phyloP scores from a whole-genome alignment of 83 land plant genomes.

The Isoetes engelmannii region DNA sequence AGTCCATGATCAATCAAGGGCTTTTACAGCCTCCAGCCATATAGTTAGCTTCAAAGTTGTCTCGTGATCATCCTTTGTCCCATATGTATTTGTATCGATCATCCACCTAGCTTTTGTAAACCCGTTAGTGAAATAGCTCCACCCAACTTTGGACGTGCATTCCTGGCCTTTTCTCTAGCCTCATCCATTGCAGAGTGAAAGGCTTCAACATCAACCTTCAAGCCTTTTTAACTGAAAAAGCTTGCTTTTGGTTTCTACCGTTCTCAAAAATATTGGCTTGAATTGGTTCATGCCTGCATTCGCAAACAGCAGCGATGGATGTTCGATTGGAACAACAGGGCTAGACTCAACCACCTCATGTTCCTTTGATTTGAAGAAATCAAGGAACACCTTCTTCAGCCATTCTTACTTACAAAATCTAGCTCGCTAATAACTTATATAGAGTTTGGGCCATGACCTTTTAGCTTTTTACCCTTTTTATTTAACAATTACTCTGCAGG shows the following conservation, averaged over 20 bases:
- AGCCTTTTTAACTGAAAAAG: slow-evolving; percentile 61
- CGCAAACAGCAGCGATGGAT: slow-evolving; percentile 88
- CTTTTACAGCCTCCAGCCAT: no score
- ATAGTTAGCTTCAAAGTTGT: no score
- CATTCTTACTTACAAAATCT: no score
- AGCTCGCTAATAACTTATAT: no score
- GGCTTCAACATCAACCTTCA: slow-evolving; percentile 69
- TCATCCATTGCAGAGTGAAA: slow-evolving; percentile 76
- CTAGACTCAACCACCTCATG: slow-evolving; percentile 65
- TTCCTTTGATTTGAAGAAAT: slow-evolving; percentile 61
- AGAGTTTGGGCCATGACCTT: no score
- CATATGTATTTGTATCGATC: no score
- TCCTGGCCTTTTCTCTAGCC: slow-evolving; percentile 76
- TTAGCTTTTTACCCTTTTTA: no score
- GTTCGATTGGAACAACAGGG: slow-evolving; percentile 80
- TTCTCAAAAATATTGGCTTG: slow-evolving; percentile 85
- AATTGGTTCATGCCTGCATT: slow-evolving; percentile 98
- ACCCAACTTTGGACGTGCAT: slow-evolving; percentile 62
- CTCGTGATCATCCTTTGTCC: no score
- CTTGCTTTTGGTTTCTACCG: slow-evolving; percentile 60
- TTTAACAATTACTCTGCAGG: no score
- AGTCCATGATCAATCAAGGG: no score
- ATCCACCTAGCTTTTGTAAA: no score
- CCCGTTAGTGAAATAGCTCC: no score
- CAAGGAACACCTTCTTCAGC: slow-evolving; percentile 32